Conservation (phyloP, 352 stramenopile species). For the Globisporangium heterothallicum region DNA sequence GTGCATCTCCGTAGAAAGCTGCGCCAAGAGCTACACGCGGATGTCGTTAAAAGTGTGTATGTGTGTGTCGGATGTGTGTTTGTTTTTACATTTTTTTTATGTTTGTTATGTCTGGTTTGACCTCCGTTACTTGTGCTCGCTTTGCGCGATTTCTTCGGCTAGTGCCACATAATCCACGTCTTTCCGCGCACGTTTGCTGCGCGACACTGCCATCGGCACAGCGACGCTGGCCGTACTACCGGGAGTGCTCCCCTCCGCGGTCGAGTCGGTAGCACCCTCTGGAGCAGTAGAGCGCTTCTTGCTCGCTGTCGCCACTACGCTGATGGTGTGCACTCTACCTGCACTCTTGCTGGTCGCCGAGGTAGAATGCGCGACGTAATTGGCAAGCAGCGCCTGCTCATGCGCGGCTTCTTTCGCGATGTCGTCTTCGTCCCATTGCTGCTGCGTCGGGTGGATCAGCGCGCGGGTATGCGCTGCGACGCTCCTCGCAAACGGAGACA, state of each 20-base stretch:
- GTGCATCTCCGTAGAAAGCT: too few relatives aligned
- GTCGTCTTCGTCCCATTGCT: slow-evolving; percentile 38
- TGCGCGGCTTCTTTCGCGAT: slow-evolving; percentile 47
- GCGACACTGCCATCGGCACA: slow-evolving; percentile 14
- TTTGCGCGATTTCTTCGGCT: slow-evolving; percentile 38
- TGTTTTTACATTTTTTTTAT: too few relatives aligned
- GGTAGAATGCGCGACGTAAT: slow-evolving; percentile 27
- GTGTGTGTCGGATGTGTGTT: too few relatives aligned
- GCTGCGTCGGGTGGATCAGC: slow-evolving; percentile 41
- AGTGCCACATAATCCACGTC: slow-evolving; percentile 69
- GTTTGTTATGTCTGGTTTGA: too few relatives aligned
- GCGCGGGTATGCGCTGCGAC: slow-evolving; percentile 65
- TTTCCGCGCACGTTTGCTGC: slow-evolving; percentile 48
- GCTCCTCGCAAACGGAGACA: slow-evolving; percentile 75
- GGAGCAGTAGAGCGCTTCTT: slow-evolving; percentile 27
- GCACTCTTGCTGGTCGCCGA: background rate
- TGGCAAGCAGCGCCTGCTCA: slow-evolving; percentile 42
- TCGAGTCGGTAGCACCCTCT: too few relatives aligned
- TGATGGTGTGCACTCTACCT: slow-evolving; percentile 19
- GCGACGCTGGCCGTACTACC: too few relatives aligned
- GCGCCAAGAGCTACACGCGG: too few relatives aligned
- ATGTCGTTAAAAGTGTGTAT: too few relatives aligned
- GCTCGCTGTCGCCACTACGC: slow-evolving; percentile 12
- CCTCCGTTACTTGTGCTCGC: slow-evolving; percentile 13
- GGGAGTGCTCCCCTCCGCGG: too few relatives aligned